These are phyloP conservation scores for Cladobotryum protrusum DNA, from an alignment of 2,329 filamentous ascomycete species.

Conservation along the genomic window DNA sequence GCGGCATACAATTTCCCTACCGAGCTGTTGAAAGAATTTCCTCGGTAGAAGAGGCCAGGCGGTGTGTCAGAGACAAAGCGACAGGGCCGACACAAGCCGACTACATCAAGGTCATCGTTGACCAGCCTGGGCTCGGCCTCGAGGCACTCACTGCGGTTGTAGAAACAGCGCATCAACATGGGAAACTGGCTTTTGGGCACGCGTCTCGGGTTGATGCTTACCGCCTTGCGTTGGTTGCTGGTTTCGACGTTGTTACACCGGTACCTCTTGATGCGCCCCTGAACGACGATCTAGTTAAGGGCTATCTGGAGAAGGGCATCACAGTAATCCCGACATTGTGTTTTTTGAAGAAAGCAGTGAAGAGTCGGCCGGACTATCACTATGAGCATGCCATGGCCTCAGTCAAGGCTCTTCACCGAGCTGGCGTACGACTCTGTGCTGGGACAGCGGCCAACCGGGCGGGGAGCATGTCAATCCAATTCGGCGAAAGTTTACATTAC, in stretches of 20 bases:
- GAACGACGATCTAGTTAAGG: conserved; percentile 12
- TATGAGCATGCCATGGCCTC: conserved; percentile 19
- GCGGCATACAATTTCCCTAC: neutral
- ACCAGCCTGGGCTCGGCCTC: conserved; percentile 19
- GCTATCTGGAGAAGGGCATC: conserved; percentile 15
- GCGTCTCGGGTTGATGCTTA: conserved; percentile 20
- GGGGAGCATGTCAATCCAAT: conserved; percentile 8
- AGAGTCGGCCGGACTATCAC: conserved; percentile 7
- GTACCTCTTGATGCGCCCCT: conserved; percentile 21
- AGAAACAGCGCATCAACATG: conserved; percentile 16
- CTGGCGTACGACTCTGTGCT: conserved; percentile 24
- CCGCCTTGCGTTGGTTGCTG: conserved; percentile 18
- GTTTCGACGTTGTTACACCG: conserved; percentile 24
- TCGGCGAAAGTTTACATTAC: conserved; percentile 17
- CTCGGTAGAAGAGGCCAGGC: conserved; percentile 4
- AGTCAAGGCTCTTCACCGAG: conserved; percentile 19
- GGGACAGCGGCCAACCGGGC: conserved; percentile 24
- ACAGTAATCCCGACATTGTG: conserved; percentile 23
- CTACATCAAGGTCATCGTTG: conserved; percentile 22
- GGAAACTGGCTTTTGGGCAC: conserved; percentile 21
- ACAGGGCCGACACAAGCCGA: conserved; percentile 13
- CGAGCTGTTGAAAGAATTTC: neutral
- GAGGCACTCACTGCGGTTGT: conserved; percentile 19
- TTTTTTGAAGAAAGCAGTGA: conserved; percentile 11
- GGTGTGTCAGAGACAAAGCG: conserved; percentile 1